Conservation (phyloP, 331 rosid genomes). For the Telfairia occidentalis region DNA sequence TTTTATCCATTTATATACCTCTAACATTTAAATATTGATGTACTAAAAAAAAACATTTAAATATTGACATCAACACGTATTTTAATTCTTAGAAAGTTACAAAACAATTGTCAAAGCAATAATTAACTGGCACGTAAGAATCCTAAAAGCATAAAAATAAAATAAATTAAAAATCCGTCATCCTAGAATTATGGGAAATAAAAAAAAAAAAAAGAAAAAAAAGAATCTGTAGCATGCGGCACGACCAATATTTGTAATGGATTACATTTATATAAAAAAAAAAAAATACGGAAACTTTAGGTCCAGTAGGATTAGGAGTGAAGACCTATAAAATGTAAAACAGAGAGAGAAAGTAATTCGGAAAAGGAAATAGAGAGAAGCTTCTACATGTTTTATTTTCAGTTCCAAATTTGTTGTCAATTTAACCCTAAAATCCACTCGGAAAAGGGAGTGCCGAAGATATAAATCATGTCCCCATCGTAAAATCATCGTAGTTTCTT, state of each 20-base stretch:
- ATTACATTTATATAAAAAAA: too few relatives aligned
- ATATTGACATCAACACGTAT: too few relatives aligned
- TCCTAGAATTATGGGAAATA: too few relatives aligned
- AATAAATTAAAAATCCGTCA: neutral
- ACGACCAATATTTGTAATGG: neutral
- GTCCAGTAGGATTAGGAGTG: neutral
- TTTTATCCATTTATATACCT: too few relatives aligned
- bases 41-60: too few relatives aligned
- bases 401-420: neutral
- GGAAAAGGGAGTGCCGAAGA: neutral
- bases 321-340: neutral
- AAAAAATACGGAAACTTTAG: neutral
- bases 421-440: neutral
- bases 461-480: constrained; percentile 1
- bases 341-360: neutral
- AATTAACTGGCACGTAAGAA: neutral
- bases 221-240: neutral
- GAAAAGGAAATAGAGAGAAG: neutral
- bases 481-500: neutral
- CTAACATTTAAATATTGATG: too few relatives aligned
- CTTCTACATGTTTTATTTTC: neutral
- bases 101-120: neutral
- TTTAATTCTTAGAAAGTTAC: too few relatives aligned
- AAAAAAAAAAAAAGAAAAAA: neutral
- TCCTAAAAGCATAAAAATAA: neutral